Conservation (phyloP, 1,284 basidiomycete species). For the Leucoagaricus sp. region DNA sequence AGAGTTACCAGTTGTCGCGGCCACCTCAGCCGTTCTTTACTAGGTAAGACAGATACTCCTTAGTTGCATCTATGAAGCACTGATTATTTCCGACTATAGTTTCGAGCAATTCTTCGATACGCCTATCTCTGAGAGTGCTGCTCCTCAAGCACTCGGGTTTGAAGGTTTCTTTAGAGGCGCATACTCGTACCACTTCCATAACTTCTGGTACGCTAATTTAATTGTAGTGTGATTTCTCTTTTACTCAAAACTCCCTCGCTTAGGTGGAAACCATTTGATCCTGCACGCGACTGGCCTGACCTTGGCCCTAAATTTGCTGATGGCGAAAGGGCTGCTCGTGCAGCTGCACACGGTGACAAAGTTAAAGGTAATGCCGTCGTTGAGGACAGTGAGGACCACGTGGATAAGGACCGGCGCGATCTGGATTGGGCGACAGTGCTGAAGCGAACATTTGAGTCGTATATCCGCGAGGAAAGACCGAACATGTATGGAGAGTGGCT, state of each 20-base stretch:
- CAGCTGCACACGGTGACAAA: conserved; percentile 26
- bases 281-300: conserved; percentile 88
- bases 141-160: conserved; percentile 76
- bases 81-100: conserved; percentile 36
- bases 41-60: conserved; percentile 47
- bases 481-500: conserved; percentile 94
- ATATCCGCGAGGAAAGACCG: conserved; percentile 82
- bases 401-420: conserved; percentile 65
- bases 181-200: conserved; percentile 87
- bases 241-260: too few relatives aligned
- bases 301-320: conserved; percentile 78
- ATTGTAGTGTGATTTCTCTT: neutral
- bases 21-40: conserved; percentile 86
- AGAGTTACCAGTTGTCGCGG: conserved; percentile 79
- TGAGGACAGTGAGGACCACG: conserved; percentile 41
- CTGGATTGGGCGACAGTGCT: conserved; percentile 88
- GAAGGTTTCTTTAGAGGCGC: conserved; percentile 87
- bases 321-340: conserved; percentile 65
- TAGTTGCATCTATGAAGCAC: neutral
- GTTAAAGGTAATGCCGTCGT: conserved; percentile 12
- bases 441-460: conserved; percentile 91
- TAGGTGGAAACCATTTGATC: conserved; percentile 95
- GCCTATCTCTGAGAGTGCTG: conserved; percentile 64
- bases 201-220: conserved; percentile 61
- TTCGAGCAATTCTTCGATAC: conserved; percentile 84